Evolutionary conservation across 2,329 filamentous ascomycete species (phyloP).

Genomic region (Colletotrichum nymphaeae): DNA sequence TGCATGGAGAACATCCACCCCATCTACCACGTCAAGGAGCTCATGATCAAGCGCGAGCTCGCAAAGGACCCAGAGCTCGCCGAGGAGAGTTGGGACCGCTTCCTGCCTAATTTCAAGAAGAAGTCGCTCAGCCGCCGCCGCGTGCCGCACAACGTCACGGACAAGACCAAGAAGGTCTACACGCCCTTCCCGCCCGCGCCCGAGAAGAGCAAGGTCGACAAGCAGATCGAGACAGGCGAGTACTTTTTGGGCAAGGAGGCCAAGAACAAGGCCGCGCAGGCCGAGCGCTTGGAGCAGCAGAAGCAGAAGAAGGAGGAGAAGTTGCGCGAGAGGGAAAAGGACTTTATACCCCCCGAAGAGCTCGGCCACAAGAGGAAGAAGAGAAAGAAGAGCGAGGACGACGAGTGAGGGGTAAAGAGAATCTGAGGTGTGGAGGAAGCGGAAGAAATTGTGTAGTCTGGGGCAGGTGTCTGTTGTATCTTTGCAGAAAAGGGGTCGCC

Average conservation of each 20-base stretch:
- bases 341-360: conserved; percentile 90
- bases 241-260: conserved; percentile 95
- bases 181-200: conserved; percentile 97
- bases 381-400: conserved; percentile 64
- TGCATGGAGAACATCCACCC: conserved; percentile 98
- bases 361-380: conserved; percentile 72
- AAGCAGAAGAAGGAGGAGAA: conserved; percentile 89
- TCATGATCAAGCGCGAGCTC: conserved; percentile 94
- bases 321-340: conserved; percentile 84
- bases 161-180: conserved; percentile 95
- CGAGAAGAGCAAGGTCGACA: conserved; percentile 98
- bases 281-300: conserved; percentile 86
- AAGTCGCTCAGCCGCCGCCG: conserved; percentile 86
- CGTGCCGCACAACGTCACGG: conserved; percentile 85
- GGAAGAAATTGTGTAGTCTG: conserved; percentile 3
- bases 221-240: conserved; percentile 97
- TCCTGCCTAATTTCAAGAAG: conserved; percentile 97
- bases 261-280: conserved; percentile 84
- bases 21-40: conserved; percentile 80
- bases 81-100: conserved; percentile 93
- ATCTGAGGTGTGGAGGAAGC: too few relatives aligned
- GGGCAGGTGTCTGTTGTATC: conserved; percentile 2
- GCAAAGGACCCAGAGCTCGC: conserved; percentile 89
- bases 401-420: conserved; percentile 25
- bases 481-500: conserved; percentile 16